Evolutionary conservation across 2,329 filamentous ascomycete genomes (phyloP), one percentile per base, ranked within the genome.

Genomic region (Colletotrichum theobromicola): DNA sequence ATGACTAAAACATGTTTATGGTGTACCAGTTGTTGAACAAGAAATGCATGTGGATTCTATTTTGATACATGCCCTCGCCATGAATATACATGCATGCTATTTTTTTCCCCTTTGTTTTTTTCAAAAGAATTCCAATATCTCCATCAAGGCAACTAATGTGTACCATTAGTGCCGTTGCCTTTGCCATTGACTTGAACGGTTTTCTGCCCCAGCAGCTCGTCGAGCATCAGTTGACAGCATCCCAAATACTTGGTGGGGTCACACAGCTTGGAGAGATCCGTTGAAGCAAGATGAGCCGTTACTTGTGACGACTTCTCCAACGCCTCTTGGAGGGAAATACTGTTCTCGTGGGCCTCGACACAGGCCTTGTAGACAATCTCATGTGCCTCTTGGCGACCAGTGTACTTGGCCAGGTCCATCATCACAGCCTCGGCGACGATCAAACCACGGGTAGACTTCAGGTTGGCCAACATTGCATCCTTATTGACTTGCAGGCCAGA

Each of bases 401-500:
- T 81, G 79, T 86, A 82, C 18, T 85, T 84, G n/a, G 88, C 90
- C 64, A 91, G 82, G 2, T 85, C 87, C 90, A 91, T 91, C 89
- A 91, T 91, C n/a, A 91, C 88, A 3, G 89, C 88, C 81, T 91
- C 90, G 1, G 85, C 89, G 15, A 90, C 89, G 76, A 91, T 91
- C 24, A 91, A 79, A 0, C 89, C 89, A 55, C 82, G 82, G 0
- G 88, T 90, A 1, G 86, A 89, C 60, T 85, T 82, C 2, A 91
- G 81, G 75, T 91, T 91, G 0, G 80, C 78, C 67, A 85, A 77
- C 88, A 91, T 90, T 16, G 84, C 81, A 64, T 85, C 83, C 0
- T 81, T 81, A 74, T 90, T 85, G 7, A 91, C 89, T 2, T 87
- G 85, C 1, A 91, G 82, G 0, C 88, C 89, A 1, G 84, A 82